phyloP scores from a whole-genome alignment of 176 grass and related monocot genomes.

The Avena eriantha region DNA sequence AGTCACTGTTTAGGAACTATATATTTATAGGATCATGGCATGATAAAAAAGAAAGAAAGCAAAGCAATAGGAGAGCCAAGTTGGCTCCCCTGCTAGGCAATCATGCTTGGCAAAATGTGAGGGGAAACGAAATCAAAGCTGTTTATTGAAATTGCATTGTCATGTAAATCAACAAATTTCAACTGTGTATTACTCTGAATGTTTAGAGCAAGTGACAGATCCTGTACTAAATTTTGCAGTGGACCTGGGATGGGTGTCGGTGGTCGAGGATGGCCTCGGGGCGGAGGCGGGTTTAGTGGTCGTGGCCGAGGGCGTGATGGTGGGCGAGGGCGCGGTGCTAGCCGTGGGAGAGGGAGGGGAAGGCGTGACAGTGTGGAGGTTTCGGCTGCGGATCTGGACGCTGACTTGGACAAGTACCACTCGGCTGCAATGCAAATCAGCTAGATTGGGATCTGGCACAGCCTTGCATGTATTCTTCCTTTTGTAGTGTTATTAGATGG shows the following conservation, averaged over 20 bases:
- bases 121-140: not conserved
- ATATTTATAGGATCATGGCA: not conserved
- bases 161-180: constrained; percentile 19
- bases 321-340: constrained; percentile 25
- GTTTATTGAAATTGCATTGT: not conserved
- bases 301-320: constrained; percentile 24
- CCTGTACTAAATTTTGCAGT: constrained; percentile 16
- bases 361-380: constrained; percentile 6
- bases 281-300: constrained; percentile 17
- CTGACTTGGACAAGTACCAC: constrained; percentile 64
- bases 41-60: not conserved
- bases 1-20: not conserved
- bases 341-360: constrained; percentile 32
- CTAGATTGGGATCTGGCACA: constrained; percentile 1
- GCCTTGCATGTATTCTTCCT: constrained; percentile 18
- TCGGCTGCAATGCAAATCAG: constrained; percentile 51
- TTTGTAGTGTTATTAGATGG: constrained; percentile 37
- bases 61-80: not conserved
- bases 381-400: constrained; percentile 63
- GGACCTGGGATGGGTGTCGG: constrained; percentile 27
- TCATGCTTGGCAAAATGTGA: not conserved
- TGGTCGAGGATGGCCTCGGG: constrained; percentile 36
- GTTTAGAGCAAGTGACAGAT: not conserved
- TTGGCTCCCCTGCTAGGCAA: not conserved
- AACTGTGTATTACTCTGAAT: constrained; percentile 7